Evolutionary conservation across 2,329 filamentous ascomycete species (phyloP).

Genomic region (Cercospora zeae-maydis): DNA sequence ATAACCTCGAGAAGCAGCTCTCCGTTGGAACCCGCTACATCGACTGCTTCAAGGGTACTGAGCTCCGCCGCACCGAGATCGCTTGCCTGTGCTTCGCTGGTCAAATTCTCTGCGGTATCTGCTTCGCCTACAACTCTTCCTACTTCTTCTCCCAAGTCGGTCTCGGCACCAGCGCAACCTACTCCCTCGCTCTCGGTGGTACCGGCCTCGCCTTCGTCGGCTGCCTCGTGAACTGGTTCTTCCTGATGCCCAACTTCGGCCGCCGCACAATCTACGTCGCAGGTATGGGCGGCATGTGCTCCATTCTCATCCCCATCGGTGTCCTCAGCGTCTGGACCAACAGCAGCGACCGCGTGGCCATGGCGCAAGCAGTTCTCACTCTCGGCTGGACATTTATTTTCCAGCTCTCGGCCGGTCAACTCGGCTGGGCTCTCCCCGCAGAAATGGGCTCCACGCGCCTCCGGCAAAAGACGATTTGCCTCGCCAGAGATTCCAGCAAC

Average conservation of each 20-base stretch:
- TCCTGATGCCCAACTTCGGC: slow-evolving; percentile 35
- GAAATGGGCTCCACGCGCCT: slow-evolving; percentile 31
- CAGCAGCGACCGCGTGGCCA: slow-evolving; percentile 17
- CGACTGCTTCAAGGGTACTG: slow-evolving; percentile 38
- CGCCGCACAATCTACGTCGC: slow-evolving; percentile 37
- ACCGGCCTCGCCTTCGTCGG: slow-evolving; percentile 35
- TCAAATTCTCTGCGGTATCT: slow-evolving; percentile 38
- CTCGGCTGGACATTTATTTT: slow-evolving; percentile 26
- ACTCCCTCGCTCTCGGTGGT: slow-evolving; percentile 40
- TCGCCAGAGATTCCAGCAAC: slow-evolving; percentile 29
- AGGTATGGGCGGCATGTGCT: slow-evolving; percentile 24
- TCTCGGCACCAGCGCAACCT: slow-evolving; percentile 29
- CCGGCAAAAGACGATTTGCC: slow-evolving; percentile 30
- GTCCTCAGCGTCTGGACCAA: slow-evolving; percentile 23
- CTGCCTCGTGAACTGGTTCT: slow-evolving; percentile 34
- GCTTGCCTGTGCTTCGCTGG: slow-evolving; percentile 32
- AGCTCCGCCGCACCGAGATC: slow-evolving; percentile 39
- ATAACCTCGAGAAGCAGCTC: slow-evolving; percentile 32
- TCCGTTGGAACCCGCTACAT: slow-evolving; percentile 29
- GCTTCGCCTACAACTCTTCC: slow-evolving; percentile 31
- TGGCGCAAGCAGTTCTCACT: slow-evolving; percentile 26
- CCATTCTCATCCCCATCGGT: slow-evolving; percentile 27
- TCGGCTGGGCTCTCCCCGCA: slow-evolving; percentile 29
- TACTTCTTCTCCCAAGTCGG: slow-evolving; percentile 41
- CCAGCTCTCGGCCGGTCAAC: slow-evolving; percentile 27